Base-by-base conservation (phyloP, 176 grass and related monocot genomes). In the Otatea glauca region DNA sequence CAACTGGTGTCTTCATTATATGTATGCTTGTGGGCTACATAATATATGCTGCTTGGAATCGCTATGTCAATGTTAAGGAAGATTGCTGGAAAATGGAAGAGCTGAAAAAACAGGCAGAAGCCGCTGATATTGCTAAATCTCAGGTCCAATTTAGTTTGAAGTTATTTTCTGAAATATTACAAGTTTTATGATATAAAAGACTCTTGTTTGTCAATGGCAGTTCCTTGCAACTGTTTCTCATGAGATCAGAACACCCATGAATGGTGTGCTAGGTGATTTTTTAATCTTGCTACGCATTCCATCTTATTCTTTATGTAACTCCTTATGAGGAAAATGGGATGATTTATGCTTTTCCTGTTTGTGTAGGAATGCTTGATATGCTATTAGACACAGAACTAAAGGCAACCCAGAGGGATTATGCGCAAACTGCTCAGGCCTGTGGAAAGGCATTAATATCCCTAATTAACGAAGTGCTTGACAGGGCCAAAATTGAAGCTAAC, bases 211-310 rank as follows among this genome's bases (percentile, higher is more conserved):
- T 79, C 81, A 80, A 75, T 89, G 65, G 23, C 90, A 99, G 96
- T 99, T 99, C 85, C 96, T 99, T 75, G 96, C 96, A 39, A 99
- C 93, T 66, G 96, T 99, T 90, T 96, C 93, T 85, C 93, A 99
- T 94, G 96, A 99, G 88, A 99, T 99, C 83, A 89, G 96, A 90
- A 99, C 96, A 62, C 96, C 96, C 70, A 99, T 99, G 96, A 99
- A 96, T 59, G 96, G 96, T 54, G 96, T 99, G 70, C 88, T 99
- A 68, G 96, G 96, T 96, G 90, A 90, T 37, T 43, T 49, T 23
- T 61, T 48, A 2, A 67, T 76, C 77, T 32, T 85, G 68, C 20
- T 37, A 72, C 16, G 18, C 35, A 58, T 58, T 73, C 2, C 20
- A 68, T 32, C 21, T 61, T 64, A 17, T 12, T 84, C 29, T 66